Evolutionary conservation across 805 yeast species (phyloP).

Genomic region (Yamadazyma insecticola): DNA sequence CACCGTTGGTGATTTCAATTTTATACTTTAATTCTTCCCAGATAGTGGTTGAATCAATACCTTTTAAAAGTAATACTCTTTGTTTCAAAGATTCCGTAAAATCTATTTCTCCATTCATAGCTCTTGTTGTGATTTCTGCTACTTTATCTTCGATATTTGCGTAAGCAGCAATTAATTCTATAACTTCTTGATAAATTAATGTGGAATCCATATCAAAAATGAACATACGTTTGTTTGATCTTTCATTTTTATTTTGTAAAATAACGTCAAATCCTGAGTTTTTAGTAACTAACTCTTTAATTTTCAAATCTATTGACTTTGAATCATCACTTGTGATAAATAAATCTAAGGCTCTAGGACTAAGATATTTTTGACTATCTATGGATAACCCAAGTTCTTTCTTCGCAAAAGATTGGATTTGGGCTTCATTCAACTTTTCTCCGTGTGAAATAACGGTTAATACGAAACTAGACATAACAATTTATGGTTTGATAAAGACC

Average conservation of each 20-base stretch:
- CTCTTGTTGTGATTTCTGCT: slow-evolving; percentile 82
- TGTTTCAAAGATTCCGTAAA: slow-evolving; percentile 73
- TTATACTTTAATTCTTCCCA: slow-evolving; percentile 76
- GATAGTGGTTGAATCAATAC: slow-evolving; percentile 64
- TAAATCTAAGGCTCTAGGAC: slow-evolving; percentile 21
- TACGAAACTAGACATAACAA: slow-evolving; percentile 9
- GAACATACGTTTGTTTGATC: slow-evolving; percentile 50
- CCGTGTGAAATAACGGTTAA: slow-evolving; percentile 17
- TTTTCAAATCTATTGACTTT: slow-evolving; percentile 1
- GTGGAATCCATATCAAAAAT: slow-evolving; percentile 99
- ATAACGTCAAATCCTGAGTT: slow-evolving; percentile 25
- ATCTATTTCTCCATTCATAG: slow-evolving; percentile 96
- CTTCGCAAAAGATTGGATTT: too few relatives aligned
- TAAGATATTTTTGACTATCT: too few relatives aligned
- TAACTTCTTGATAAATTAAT: slow-evolving; percentile 91
- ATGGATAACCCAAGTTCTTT: too few relatives aligned
- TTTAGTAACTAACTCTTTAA: slow-evolving; percentile 7
- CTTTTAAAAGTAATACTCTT: slow-evolving; percentile 77
- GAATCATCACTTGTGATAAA: slow-evolving; percentile 4
- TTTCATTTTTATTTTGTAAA: slow-evolving; percentile 19
- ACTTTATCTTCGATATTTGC: slow-evolving; percentile 90
- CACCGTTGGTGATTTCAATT: slow-evolving; percentile 81
- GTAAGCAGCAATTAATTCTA: slow-evolving; percentile 89
- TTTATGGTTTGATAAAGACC: too few relatives aligned
- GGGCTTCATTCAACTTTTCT: slow-evolving; percentile 5